Evolutionary conservation across 805 yeast species (phyloP), one percentile per base, ranked within the genome.

Genomic region (Nakazawaea wyomingensis): DNA sequence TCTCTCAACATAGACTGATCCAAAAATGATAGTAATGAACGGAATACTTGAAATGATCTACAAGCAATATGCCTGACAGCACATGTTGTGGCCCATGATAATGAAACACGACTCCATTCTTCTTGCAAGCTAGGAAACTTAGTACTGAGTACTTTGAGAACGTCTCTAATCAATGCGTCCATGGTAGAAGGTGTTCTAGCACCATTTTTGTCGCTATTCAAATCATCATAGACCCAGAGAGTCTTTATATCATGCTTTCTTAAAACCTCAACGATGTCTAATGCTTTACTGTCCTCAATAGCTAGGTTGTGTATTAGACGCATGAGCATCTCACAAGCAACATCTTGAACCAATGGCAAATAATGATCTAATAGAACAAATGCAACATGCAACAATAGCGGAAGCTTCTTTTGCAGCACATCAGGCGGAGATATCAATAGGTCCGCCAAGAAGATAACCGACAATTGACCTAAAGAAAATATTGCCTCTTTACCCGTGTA

Each of bases 51-150:
- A 62, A 95, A 91, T 0, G 98, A 90, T 20, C 99, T 74, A 51
- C 99, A 93, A 0, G 99, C 99, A 51, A 93, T 77, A 58, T 95
- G 99, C 55, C 97, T 74, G 2, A 91, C 98, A 2, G 97, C 95
- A 65, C 98, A 93, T 1, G 96, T 82, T 0, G 99, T 93, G 0
- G 99, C 97, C 99, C 99, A 93, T 22, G 74, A 71, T 28, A 95
- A 68, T 0, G 98, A 83, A 3, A 76, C 78, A 27, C 82, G 67
- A 39, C 95, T 82, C 99, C 99, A 93, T 39, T 82, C 85, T 33
- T 75, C 75, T 56, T 84, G 95, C 32, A 89, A 65, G 10, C 54
- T 62, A 1, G 80, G 75, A 19, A 65, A 61, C 0, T 69, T 60
- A 0, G 69, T 64, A 6, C 65, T 49, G 51, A 88, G 78, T 0